Conservation (phyloP, 2,329 filamentous ascomycete species). For the Pestalotiopsis sp. region DNA sequence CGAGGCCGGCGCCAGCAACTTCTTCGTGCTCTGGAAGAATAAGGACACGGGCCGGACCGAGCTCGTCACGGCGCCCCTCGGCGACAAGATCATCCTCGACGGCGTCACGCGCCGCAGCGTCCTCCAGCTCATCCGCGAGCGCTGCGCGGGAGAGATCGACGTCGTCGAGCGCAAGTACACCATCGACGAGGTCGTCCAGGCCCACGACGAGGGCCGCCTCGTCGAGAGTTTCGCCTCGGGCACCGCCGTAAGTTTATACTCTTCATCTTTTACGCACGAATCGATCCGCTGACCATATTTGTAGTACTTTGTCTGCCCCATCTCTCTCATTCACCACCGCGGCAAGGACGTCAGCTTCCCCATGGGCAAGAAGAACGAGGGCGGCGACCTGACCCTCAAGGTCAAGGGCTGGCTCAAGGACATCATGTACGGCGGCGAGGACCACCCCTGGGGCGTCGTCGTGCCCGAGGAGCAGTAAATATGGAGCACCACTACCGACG, state of each 20-base stretch:
- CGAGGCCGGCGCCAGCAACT: constrained; percentile 90
- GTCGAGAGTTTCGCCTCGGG: constrained; percentile 86
- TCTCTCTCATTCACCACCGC: constrained; percentile 70
- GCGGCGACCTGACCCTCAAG: constrained; percentile 58
- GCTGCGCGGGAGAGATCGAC: constrained; percentile 63
- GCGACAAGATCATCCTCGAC: constrained; percentile 82
- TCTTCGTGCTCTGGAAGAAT: constrained; percentile 80
- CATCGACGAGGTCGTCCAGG: constrained; percentile 76
- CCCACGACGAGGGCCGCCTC: constrained; percentile 73
- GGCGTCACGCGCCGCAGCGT: constrained; percentile 86
- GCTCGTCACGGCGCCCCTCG: constrained; percentile 82
- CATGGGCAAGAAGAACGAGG: constrained; percentile 55
- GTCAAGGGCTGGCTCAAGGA: constrained; percentile 70
- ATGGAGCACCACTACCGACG: neutral
- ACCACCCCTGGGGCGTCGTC: constrained; percentile 72
- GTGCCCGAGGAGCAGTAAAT: constrained; percentile 58
- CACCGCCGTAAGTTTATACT: constrained; percentile 68
- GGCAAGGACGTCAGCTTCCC: constrained; percentile 65
- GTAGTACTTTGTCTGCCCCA: constrained; percentile 71
- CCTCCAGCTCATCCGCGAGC: constrained; percentile 69
- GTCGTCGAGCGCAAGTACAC: constrained; percentile 83
- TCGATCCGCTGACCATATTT: constrained; percentile 15
- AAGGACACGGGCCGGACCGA: constrained; percentile 63
- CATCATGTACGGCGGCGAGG: constrained; percentile 74
- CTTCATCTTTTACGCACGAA: too few species aligned